phyloP scores from a whole-genome alignment of 1,139 yeast species.

The Candida pseudoviswanathii region DNA sequence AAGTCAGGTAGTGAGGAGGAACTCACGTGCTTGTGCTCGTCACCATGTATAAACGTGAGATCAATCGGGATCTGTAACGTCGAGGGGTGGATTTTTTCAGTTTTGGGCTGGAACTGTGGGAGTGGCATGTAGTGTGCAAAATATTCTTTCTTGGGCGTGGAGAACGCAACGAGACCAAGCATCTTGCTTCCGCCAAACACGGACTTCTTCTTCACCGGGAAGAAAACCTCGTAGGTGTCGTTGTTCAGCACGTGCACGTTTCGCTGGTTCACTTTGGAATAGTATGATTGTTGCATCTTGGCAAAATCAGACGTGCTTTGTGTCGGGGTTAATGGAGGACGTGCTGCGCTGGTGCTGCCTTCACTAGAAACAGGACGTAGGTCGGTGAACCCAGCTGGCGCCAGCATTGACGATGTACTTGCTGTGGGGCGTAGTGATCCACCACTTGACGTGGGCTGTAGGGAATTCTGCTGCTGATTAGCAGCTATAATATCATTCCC shows the following conservation, averaged over 20 bases:
- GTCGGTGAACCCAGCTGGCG: neutral
- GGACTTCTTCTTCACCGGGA: conserved; percentile 35
- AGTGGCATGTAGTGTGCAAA: conserved; percentile 24
- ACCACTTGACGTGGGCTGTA: conserved; percentile 12
- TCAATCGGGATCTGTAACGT: conserved; percentile 29
- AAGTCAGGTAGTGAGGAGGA: conserved; percentile 29
- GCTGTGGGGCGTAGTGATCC: conserved; percentile 4
- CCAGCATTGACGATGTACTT: neutral
- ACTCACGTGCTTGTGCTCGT: conserved; percentile 14
- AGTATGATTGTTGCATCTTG: conserved; percentile 35
- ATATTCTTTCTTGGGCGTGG: conserved; percentile 34
- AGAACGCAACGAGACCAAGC: conserved; percentile 36
- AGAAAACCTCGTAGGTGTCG: conserved; percentile 31
- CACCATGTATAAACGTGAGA: conserved; percentile 26
- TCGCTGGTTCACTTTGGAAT: conserved; percentile 21
- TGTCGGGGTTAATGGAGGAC: conserved; percentile 18
- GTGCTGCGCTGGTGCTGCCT: neutral
- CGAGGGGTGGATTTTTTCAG: conserved; percentile 15
- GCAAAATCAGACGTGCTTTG: conserved; percentile 27
- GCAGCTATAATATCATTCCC: conserved; percentile 23
- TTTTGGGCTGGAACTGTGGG: conserved; percentile 6
- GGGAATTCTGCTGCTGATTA: conserved; percentile 7
- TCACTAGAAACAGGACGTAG: conserved; percentile 3
- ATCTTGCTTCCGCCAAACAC: conserved; percentile 34
- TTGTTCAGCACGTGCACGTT: conserved; percentile 11